These are phyloP conservation scores for Russula sp. DNA, from an alignment of 768 basidiomycete genomes.

Conservation along the genomic window DNA sequence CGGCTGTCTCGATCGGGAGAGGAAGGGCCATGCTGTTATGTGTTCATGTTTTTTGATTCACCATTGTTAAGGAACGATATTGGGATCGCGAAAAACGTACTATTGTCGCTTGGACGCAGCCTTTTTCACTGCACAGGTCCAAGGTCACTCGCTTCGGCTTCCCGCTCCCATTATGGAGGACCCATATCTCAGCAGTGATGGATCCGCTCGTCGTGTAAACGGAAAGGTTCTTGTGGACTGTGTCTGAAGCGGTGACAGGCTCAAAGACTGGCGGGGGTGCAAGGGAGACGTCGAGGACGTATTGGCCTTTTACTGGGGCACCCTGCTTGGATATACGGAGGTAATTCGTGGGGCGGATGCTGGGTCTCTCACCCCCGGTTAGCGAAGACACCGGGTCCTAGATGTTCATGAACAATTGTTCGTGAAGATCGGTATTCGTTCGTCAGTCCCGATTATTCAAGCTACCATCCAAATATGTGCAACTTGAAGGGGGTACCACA, in stretches of 20 bases:
- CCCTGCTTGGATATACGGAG: neutral
- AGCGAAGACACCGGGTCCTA: no score
- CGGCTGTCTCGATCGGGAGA: neutral
- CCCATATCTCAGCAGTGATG: constrained; percentile 3
- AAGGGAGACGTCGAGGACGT: constrained; percentile 4
- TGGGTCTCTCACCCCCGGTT: no score
- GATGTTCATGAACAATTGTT: neutral
- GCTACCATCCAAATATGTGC: no score
- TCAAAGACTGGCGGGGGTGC: neutral
- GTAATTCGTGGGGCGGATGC: neutral
- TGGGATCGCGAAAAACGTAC: neutral
- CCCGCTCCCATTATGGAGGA: neutral
- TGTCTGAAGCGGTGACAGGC: no score
- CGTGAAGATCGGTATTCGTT: no score
- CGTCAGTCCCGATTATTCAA: no score
- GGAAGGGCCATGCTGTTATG: neutral
- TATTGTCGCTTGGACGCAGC: neutral
- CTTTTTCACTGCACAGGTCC: neutral
- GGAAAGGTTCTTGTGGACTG: constrained; percentile 7
- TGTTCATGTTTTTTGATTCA: no score
- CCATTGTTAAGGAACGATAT: no score
- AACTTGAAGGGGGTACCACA: no score
- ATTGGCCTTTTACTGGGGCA: neutral
- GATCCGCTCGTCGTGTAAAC: constrained; percentile 1
- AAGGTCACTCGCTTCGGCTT: neutral